phyloP scores from a whole-genome alignment of 441 rosid species.

The Heliophila coronopifolia region DNA sequence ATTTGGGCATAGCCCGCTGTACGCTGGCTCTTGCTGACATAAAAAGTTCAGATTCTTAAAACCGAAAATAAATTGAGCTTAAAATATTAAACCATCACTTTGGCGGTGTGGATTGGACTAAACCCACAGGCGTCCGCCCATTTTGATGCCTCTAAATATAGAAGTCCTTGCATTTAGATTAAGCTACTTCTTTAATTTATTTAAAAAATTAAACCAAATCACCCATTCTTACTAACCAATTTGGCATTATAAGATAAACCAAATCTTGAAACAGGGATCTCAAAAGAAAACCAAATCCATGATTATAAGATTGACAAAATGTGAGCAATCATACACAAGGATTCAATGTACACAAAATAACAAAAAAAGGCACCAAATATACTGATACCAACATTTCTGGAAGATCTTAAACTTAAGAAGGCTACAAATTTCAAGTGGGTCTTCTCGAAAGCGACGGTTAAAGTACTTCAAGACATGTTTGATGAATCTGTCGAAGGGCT shows the following conservation, averaged over 20 bases:
- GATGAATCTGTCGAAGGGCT: conserved; percentile 36
- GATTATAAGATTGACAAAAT: not conserved
- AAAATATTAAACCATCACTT: no score
- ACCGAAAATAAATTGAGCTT: no score
- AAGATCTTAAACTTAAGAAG: not conserved
- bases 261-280: not conserved
- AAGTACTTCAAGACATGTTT: conserved; percentile 25
- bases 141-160: no score
- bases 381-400: conserved; percentile 6
- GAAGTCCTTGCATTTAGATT: no score
- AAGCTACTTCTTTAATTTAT: no score
- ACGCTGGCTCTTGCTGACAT: no score
- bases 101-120: no score
- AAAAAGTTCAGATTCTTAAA: no score
- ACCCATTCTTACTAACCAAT: not conserved
- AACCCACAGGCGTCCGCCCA: no score
- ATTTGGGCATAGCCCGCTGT: no score
- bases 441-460: no score
- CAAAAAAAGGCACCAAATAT: not conserved
- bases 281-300: not conserved
- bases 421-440: conserved; percentile 7
- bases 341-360: conserved; percentile 15
- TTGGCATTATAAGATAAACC: not conserved
- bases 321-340: conserved; percentile 1
- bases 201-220: no score